Conservation (phyloP, 2,329 filamentous ascomycete genomes). For the Pseudopyrenochaeta lycopersici region DNA sequence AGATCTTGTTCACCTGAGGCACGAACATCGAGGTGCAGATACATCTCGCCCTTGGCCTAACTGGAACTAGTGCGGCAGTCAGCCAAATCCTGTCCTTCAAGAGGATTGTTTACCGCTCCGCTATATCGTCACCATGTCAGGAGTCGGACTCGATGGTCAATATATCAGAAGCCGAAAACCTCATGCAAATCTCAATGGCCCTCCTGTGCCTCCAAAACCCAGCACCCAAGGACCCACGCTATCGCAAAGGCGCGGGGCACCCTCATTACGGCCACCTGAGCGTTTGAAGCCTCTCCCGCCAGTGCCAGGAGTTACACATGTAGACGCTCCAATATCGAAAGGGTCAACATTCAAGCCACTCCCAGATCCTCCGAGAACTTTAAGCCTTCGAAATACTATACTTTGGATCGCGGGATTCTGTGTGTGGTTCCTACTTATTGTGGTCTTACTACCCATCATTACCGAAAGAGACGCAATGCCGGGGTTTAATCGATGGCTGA, state of each 20-base stretch:
- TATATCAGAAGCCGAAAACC: conserved; percentile 1
- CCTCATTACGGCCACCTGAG: neutral
- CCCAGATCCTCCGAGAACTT: conserved; percentile 12
- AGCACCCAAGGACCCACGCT: neutral
- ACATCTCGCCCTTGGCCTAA: too few relatives aligned
- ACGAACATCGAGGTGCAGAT: too few relatives aligned
- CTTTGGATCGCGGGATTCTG: conserved; percentile 25
- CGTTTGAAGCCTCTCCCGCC: conserved; percentile 23
- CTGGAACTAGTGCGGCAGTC: neutral
- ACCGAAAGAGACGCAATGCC: conserved; percentile 41
- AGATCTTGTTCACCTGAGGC: too few relatives aligned
- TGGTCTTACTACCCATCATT: conserved; percentile 36
- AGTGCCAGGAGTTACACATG: neutral
- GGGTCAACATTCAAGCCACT: conserved; percentile 16
- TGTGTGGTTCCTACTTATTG: conserved; percentile 35
- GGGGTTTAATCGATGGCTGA: conserved; percentile 30
- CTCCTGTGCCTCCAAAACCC: conserved; percentile 10
- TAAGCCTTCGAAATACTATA: conserved; percentile 4
- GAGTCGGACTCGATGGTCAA: neutral
- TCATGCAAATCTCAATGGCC: neutral
- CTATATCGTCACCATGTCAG: neutral
- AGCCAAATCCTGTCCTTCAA: neutral
- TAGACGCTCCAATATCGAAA: neutral
- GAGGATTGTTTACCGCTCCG: neutral
- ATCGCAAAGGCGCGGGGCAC: neutral